Conservation (phyloP, 1,139 yeast genomes). For the Scheffersomyces illinoinensis region DNA sequence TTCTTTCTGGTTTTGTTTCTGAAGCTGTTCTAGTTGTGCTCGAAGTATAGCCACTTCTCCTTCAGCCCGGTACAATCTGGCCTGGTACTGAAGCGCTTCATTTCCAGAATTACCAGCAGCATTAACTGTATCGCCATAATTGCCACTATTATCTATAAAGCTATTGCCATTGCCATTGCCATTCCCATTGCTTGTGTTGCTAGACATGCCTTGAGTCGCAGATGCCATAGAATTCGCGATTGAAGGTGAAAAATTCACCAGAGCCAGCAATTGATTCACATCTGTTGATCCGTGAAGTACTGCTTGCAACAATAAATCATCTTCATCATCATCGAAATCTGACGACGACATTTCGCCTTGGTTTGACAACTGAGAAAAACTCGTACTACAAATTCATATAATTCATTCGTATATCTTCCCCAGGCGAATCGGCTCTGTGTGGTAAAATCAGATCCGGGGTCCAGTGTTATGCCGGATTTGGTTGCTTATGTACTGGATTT, state of each 20-base stretch:
- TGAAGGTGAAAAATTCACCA: background rate
- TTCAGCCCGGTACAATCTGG: conserved; percentile 49
- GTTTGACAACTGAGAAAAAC: background rate
- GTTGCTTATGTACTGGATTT: background rate
- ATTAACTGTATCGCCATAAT: background rate
- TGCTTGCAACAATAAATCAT: conserved; percentile 32
- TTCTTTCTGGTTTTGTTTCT: conserved; percentile 45
- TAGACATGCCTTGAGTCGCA: background rate
- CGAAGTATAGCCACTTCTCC: conserved; percentile 81
- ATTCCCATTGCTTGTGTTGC: background rate
- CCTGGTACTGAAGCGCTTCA: conserved; percentile 8
- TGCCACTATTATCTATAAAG: background rate
- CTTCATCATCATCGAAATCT: conserved; percentile 45
- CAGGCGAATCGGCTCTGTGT: background rate
- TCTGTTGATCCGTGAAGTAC: conserved; percentile 1
- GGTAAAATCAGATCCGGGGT: background rate
- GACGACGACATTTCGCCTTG: conserved; percentile 17
- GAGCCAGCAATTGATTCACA: background rate
- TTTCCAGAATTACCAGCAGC: background rate
- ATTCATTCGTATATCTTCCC: background rate
- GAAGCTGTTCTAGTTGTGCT: conserved; percentile 57
- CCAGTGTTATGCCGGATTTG: background rate
- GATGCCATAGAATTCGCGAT: background rate
- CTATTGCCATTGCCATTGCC: too few relatives aligned
- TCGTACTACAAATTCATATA: too few relatives aligned